Evolutionary conservation across 1,284 basidiomycete genomes (phyloP), one percentile per base, ranked within the genome.

Genomic region (Waitea zeae): DNA sequence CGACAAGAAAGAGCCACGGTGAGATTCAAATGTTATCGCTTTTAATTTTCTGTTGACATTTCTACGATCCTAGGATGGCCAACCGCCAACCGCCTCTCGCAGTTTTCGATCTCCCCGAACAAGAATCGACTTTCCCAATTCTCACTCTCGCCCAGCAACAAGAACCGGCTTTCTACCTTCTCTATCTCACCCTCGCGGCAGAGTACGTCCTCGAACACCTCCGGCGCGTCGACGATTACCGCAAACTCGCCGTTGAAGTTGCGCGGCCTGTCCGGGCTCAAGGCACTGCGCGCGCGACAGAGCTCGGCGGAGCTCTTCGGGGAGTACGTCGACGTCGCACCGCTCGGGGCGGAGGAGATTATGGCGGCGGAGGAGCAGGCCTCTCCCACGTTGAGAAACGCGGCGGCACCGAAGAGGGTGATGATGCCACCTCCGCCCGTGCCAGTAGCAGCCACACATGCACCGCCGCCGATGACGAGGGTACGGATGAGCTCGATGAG

Each of bases 1-100:
- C 79, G 28, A 80, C 78, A 18, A 55, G 70, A 30, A 48, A 49
- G 20, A 55, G 7, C 22, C 7, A 26, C 7, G n/a, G n/a, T n/a
- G n/a, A n/a, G n/a, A n/a, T n/a, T n/a, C n/a, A n/a, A n/a, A n/a
- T n/a, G n/a, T n/a, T n/a, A n/a, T n/a, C n/a, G n/a, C n/a, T n/a
- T n/a, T n/a, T n/a, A n/a, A n/a, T n/a, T n/a, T n/a, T n/a, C n/a
- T n/a, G n/a, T n/a, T n/a, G n/a, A n/a, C n/a, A n/a, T n/a, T n/a
- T n/a, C n/a, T n/a, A n/a, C n/a, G n/a, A n/a, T n/a, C n/a, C n/a
- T 7, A 26, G 22, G 22, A n/a, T 26, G 22, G 22, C 22, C 22
- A 26, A 26, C 22, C 22, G n/a, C 22, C 22, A n/a, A 7, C 22
- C n/a, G 22, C 22, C 22, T 26, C 7, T 26, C 22, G 22, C 22